Percentiles rank a stretch among this genome's conserved stretches.
These are phyloP conservation scores for Phytophthora agathidicida DNA, from an alignment of 352 stramenopile species.

Conservation along the genomic window DNA sequence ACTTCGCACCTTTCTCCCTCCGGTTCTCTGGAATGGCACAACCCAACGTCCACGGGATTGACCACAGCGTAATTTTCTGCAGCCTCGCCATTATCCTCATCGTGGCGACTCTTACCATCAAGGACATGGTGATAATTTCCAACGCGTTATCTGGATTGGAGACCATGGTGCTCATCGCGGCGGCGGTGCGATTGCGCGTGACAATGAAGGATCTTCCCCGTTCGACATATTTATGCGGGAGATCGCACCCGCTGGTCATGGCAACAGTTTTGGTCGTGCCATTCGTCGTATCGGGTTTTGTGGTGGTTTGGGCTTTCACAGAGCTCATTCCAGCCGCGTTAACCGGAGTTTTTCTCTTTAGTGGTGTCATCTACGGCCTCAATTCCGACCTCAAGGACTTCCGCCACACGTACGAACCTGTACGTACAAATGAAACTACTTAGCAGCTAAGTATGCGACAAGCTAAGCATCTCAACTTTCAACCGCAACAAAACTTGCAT, in stretches of 20 bases:
- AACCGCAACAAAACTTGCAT: conserved; percentile 7
- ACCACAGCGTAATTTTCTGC: conserved; percentile 56
- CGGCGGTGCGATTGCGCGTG: conserved; percentile 47
- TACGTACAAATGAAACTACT: conserved; percentile 11
- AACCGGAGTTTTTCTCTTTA: conserved; percentile 51
- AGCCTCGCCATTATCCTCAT: conserved; percentile 66
- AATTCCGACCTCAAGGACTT: conserved; percentile 59
- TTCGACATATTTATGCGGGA: conserved; percentile 51
- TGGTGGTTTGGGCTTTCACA: conserved; percentile 47
- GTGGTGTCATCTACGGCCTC: conserved; percentile 54
- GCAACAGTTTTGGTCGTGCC: conserved; percentile 42
- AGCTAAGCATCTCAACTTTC: conserved; percentile 2
- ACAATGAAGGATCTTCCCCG: conserved; percentile 38
- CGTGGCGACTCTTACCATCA: conserved; percentile 53
- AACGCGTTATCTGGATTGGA: conserved; percentile 58
- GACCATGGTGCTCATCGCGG: conserved; percentile 45
- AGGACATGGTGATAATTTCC: conserved; percentile 59
- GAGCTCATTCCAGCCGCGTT: conserved; percentile 48
- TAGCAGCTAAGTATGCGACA: conserved; percentile 1
- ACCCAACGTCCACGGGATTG: conserved; percentile 32
- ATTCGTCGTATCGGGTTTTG: conserved; percentile 37
- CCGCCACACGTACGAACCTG: conserved; percentile 24
- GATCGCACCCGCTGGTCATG: conserved; percentile 36
- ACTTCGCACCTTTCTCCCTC: conserved; percentile 52
- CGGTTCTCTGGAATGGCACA: conserved; percentile 39